Conservation (phyloP, 2,329 filamentous ascomycete genomes). For the Diaporthe ampelina region DNA sequence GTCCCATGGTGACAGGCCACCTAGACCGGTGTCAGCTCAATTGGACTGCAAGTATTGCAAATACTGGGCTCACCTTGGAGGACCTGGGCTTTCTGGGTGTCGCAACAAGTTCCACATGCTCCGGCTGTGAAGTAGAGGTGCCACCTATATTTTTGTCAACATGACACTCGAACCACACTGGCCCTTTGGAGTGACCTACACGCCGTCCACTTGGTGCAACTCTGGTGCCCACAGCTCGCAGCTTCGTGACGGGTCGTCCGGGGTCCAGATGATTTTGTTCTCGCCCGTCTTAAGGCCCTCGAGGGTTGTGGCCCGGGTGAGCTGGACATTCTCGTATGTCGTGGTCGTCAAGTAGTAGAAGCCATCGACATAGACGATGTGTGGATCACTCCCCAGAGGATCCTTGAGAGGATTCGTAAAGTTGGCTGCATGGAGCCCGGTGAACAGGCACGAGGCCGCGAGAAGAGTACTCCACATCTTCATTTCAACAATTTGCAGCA, state of each 20-base stretch:
- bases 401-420: constrained; percentile 2
- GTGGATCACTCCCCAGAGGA: constrained; percentile 12
- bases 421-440: constrained; percentile 17
- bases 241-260: neutral
- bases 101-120: constrained; percentile 39
- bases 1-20: constrained; percentile 11
- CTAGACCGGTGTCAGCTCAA: neutral
- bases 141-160: neutral
- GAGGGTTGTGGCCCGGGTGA: constrained; percentile 8
- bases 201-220: constrained; percentile 43
- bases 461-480: neutral
- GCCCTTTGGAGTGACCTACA: neutral
- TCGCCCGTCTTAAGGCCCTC: constrained; percentile 17
- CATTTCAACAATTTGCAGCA: neutral
- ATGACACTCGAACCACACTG: rapidly evolving
- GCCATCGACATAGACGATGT: constrained; percentile 14
- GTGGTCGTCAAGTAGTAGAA: constrained; percentile 28
- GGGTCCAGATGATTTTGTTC: constrained; percentile 15
- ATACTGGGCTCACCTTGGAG: neutral
- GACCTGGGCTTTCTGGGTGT: constrained; percentile 9
- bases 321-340: neutral
- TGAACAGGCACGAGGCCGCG: constrained; percentile 5
- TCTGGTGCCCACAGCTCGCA: constrained; percentile 40
- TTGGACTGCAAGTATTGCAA: neutral
- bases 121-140: constrained; percentile 32